These are phyloP conservation scores for Brassica juncea DNA, from an alignment of 345 rosid genomes.

Conservation along the genomic window DNA sequence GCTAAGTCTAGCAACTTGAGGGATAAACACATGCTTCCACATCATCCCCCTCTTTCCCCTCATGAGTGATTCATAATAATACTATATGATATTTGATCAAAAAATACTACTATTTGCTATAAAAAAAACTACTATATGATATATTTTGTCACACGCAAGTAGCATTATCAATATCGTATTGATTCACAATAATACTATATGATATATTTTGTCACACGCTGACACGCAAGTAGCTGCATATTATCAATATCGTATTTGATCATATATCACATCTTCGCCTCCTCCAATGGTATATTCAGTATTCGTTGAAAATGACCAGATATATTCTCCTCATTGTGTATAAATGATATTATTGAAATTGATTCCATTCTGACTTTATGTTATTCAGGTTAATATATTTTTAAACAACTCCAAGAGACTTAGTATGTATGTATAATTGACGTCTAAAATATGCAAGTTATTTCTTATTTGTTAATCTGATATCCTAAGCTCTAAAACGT, in stretches of 20 bases:
- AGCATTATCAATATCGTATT: no score
- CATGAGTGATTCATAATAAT: constrained; percentile 8
- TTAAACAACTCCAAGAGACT: neutral
- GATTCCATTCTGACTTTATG: neutral
- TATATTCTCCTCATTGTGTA: constrained; percentile 6
- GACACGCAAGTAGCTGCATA: constrained; percentile 14
- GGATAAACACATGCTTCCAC: constrained; percentile 39
- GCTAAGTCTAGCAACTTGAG: constrained; percentile 42
- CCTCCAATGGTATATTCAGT: constrained; percentile 3
- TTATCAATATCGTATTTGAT: neutral
- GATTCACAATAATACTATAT: neutral
- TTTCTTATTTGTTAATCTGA: neutral
- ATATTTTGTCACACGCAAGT: no score
- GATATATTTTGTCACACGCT: constrained; percentile 16
- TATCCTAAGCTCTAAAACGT: neutral
- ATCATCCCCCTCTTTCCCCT: constrained; percentile 9
- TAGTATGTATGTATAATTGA: neutral
- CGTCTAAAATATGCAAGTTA: neutral
- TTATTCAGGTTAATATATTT: neutral
- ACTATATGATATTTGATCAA: neutral
- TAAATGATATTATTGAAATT: constrained; percentile 6
- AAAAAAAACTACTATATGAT: no score
- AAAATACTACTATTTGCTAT: no score
- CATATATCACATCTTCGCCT: neutral
- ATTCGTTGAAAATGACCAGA: constrained; percentile 10